These are phyloP conservation scores for Coleophoma eucalyptorum DNA, from an alignment of 2,329 filamentous ascomycete genomes.

Conservation along the genomic window DNA sequence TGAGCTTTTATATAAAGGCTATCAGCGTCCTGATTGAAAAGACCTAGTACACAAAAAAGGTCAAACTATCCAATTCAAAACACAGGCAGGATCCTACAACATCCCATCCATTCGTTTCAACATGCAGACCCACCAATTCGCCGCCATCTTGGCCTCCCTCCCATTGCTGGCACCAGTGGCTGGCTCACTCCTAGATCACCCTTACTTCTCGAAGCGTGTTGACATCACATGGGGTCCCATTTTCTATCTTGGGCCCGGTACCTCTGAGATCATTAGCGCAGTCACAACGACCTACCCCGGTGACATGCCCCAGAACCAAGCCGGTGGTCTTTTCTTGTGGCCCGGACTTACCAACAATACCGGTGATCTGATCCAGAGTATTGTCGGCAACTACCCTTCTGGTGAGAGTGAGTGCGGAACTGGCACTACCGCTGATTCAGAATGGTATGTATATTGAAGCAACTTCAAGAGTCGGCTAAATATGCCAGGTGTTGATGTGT, in stretches of 20 bases:
- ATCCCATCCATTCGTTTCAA: background rate
- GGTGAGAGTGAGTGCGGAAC: conserved; percentile 17
- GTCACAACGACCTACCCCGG: conserved; percentile 23
- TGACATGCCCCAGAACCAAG: conserved; percentile 20
- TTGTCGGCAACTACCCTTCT: conserved; percentile 13
- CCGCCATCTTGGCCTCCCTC: background rate
- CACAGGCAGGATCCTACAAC: no score
- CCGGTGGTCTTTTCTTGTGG: conserved; percentile 22
- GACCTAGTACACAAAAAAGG: no score
- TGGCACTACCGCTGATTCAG: conserved; percentile 13
- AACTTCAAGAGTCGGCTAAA: background rate
- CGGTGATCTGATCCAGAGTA: conserved; percentile 18
- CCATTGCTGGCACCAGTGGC: background rate
- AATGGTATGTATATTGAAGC: background rate
- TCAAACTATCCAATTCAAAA: no score
- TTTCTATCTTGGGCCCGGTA: background rate
- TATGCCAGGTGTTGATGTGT: background rate
- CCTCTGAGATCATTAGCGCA: conserved; percentile 14
- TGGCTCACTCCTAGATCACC: background rate
- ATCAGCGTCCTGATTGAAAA: no score
- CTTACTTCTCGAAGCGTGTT: background rate
- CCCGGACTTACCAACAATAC: conserved; percentile 21
- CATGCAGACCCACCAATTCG: background rate
- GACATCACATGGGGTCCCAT: conserved; percentile 1
- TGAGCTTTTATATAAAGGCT: no score